Base-by-base conservation (phyloP, 23 red algal species). In the Gracilaria gracilis region DNA sequence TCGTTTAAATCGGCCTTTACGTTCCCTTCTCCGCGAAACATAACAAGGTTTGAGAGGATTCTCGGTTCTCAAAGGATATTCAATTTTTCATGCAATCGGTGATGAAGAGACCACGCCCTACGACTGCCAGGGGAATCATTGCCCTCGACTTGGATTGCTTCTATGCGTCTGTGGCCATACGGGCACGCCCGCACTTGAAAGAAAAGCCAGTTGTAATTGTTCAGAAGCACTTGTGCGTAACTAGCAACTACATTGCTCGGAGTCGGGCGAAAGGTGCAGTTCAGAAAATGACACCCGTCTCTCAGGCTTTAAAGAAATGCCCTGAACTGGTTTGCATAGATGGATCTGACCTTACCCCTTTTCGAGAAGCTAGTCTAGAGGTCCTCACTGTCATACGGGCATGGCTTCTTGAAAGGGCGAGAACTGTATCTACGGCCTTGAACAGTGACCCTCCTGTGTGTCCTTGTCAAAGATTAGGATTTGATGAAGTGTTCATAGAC, bases 161-260 rank as follows among this genome's bases (percentile, higher is more conserved):
- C 36, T 90, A 90, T 47, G 87, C 87, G 53, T 80, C 71, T 64
- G 87, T 90, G 5, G 87, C 87, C 13, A 90, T 90, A 19, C 87
- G 87, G 15, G 71, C 73, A 17, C 87, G 87, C 31, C 87, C 87
- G 5, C 74, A 90, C 57, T 48, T 90, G 48, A 67, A 79, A 23
- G 75, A 90, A 21, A 79, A 80, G 33, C 87, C 87, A 12, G 87
- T 90, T 2, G 87, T 81, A 0, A 73, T 90, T 35, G 57, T 81
- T 42, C 87, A 90, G 57, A 90, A 90, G 62, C 87, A 90, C 42
- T 67, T 90, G 44, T 90, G 87, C 38, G 87, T 90, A 27, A 90
- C 87, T 21, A 90, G 74, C 9, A 90, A 90, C 54, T 90, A 90
- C 51, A 72, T 90, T n/a, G 87, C 87, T 54, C 74, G 87, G 38